Base-by-base conservation (phyloP, 2,329 filamentous ascomycete species). In the Aspergillus amoenus region DNA sequence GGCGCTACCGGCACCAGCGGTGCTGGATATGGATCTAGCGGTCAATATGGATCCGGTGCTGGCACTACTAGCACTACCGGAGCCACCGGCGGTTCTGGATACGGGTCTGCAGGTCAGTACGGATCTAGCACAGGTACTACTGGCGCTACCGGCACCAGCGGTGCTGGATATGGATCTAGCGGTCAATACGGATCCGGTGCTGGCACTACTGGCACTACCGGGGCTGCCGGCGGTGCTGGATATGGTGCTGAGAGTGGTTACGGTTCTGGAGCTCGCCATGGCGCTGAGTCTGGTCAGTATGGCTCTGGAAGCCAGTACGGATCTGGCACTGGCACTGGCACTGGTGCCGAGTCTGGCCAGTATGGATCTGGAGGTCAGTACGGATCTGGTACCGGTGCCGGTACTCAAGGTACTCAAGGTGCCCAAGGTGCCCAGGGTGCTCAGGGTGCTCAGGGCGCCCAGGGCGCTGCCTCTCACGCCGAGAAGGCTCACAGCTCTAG, bases 401-500 rank as follows among this genome's bases (percentile, higher is more conserved):
- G 27, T 11, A 11, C 27, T 1, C 27, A 30, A 30, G 18, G 18
- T 3, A 18, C 18, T 18, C 18, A 18, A 18, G 18, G 18, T 3
- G 18, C 18, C 18, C 18, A 18, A 18, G 18, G 18, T 18, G 18
- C 27, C 3, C 27, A 30, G 7, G 7, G 27, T 30, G 3, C 27
- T 3, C 27, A 30, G 7, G 27, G 27, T 11, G 18, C 18, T 18
- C 18, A 18, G 18, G 2, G 18, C 18, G 27, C 27, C 27, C 27
- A 30, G 27, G 8, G 27, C 27, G 27, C 27, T 17, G 52, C 58
- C 6, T 56, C 56, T 5, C 55, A 58, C 18, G 39, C 52, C 4
- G 46, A 39, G 6, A 63, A 64, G 5, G 64, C 64, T 4, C 66
- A 68, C 54, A 52, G 53, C 43, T 66, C 62, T 17, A 59, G 55